Evolutionary conservation across 257 asterid genomes (phyloP).

Genomic region (Solanum pinnatisectum): DNA sequence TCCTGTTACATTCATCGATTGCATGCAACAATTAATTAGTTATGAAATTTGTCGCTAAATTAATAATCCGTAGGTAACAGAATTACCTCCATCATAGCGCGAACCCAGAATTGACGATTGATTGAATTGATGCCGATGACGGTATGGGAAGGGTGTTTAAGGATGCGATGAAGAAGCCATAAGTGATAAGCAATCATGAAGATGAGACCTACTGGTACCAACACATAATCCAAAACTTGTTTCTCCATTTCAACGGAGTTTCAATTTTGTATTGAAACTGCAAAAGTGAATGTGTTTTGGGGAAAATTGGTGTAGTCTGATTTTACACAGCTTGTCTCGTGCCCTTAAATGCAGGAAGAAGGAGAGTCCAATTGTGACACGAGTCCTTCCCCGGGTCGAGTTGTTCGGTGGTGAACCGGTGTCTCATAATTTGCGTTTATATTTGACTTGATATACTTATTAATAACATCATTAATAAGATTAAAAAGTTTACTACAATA

Average conservation of each 20-base stretch:
- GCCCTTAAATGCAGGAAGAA: background rate
- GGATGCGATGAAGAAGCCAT: slow-evolving; percentile 66
- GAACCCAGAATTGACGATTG: slow-evolving; percentile 91
- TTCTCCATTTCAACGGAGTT: slow-evolving; percentile 31
- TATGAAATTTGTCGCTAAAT: background rate
- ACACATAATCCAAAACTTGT: slow-evolving; percentile 45
- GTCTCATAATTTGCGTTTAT: background rate
- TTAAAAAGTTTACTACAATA: too few relatives aligned
- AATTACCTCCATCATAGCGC: slow-evolving; percentile 85
- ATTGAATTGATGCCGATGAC: slow-evolving; percentile 80
- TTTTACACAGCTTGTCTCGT: background rate
- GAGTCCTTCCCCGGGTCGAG: background rate
- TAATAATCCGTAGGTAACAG: background rate
- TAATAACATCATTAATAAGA: background rate
- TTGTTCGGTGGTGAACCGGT: background rate
- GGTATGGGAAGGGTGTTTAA: slow-evolving; percentile 56
- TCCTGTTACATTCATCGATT: slow-evolving; percentile 26
- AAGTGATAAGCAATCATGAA: slow-evolving; percentile 56
- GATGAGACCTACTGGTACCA: slow-evolving; percentile 63
- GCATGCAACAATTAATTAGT: background rate
- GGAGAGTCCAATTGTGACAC: background rate
- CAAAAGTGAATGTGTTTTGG: background rate
- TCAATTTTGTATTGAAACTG: background rate
- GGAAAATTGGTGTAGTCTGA: background rate
- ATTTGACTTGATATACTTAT: too few relatives aligned